Percentiles rank a stretch among this genome's conserved stretches.
These are phyloP conservation scores for Botrytis tulipae DNA, from an alignment of 2,329 filamentous ascomycete genomes.

Conservation along the genomic window DNA sequence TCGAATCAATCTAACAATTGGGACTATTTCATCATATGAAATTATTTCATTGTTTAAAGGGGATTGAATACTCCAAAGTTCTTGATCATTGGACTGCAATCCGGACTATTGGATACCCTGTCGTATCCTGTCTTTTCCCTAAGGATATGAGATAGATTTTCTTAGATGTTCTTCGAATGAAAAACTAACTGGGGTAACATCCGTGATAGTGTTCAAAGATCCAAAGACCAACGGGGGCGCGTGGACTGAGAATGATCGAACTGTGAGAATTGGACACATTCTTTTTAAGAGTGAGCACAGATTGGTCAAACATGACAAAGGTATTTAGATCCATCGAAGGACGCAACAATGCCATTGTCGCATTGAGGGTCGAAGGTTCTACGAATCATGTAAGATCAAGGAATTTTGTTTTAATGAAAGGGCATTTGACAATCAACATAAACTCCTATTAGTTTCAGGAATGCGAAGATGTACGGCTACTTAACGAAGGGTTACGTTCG, in stretches of 20 bases:
- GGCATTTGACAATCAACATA: background rate
- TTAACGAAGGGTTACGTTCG: background rate
- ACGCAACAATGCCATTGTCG: background rate
- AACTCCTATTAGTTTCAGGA: background rate
- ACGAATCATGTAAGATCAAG: background rate
- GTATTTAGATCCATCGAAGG: background rate
- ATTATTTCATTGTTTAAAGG: background rate
- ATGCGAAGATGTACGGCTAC: background rate
- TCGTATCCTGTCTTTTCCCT: background rate
- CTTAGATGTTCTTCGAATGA: background rate
- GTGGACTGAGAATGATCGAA: background rate
- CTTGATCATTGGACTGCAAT: background rate
- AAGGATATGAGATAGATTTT: background rate
- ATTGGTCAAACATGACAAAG: background rate
- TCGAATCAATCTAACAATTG: background rate
- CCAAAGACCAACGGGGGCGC: background rate
- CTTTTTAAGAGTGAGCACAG: background rate
- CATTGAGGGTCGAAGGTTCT: background rate
- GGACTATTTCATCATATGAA: background rate
- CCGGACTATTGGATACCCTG: background rate
- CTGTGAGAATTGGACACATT: background rate
- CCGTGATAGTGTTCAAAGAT: background rate
- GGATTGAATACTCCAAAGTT: background rate
- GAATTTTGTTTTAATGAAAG: background rate
- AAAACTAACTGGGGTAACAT: background rate